These are phyloP conservation scores for Ceratobasidium sp. DNA, from an alignment of 1,284 basidiomycete species.

Conservation along the genomic window DNA sequence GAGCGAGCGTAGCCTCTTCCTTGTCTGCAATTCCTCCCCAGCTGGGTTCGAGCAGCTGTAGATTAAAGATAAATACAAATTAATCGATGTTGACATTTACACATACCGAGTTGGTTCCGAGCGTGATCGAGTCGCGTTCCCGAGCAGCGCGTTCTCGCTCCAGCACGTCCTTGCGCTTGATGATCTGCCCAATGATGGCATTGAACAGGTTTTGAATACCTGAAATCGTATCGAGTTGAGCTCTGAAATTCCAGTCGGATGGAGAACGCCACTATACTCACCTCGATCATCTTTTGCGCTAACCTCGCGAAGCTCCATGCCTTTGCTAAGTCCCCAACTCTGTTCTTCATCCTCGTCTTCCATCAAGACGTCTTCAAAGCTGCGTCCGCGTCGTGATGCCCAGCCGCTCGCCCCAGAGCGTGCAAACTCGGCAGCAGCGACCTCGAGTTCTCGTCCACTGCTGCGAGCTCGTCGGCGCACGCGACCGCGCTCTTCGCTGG, in stretches of 20 bases:
- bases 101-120: slow-evolving; percentile 47
- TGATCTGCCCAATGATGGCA: slow-evolving; percentile 76
- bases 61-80: slow-evolving; percentile 4
- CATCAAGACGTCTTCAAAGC: slow-evolving; percentile 56
- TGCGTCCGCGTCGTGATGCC: slow-evolving; percentile 12
- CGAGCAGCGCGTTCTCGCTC: slow-evolving; percentile 78
- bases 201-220: slow-evolving; percentile 80
- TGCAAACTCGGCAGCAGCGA: slow-evolving; percentile 25
- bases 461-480: slow-evolving; percentile 10
- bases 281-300: slow-evolving; percentile 83
- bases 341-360: slow-evolving; percentile 60
- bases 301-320: slow-evolving; percentile 84
- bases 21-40: slow-evolving; percentile 13
- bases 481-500: slow-evolving; percentile 20
- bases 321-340: slow-evolving; percentile 73
- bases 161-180: slow-evolving; percentile 75
- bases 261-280: too few relatives aligned
- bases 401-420: slow-evolving; percentile 1
- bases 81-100: neutral
- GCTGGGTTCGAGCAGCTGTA: slow-evolving; percentile 29
- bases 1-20: slow-evolving; percentile 26
- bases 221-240: slow-evolving; percentile 47
- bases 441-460: slow-evolving; percentile 30
- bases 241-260: neutral
- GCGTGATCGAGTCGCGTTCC: slow-evolving; percentile 79